Evolutionary conservation across 371 early-diverging fungal species (phyloP).

Genomic region (Mortierella sp.): DNA sequence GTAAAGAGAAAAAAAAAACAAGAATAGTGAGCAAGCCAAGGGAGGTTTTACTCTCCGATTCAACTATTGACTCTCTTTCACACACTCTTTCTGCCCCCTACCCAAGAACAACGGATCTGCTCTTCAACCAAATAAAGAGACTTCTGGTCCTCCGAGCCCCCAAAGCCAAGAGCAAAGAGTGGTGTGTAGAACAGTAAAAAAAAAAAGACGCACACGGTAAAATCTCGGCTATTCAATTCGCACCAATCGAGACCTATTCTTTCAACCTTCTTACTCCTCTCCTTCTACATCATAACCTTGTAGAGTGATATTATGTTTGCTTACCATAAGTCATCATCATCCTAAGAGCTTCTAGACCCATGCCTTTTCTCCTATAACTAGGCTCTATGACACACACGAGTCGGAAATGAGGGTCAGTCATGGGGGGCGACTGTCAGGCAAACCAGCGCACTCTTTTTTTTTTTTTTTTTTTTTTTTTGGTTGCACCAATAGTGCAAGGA

Average conservation of each 20-base stretch:
- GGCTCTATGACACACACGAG: slow-evolving; percentile 49
- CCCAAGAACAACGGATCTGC: too few species aligned
- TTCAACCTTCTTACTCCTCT: background rate
- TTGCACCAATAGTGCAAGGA: too few species aligned
- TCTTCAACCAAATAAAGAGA: too few species aligned
- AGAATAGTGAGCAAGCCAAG: too few species aligned
- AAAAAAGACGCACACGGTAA: background rate
- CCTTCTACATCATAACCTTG: too few species aligned
- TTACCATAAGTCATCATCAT: slow-evolving; percentile 89
- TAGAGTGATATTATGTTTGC: background rate
- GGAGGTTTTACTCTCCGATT: too few species aligned
- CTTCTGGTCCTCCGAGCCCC: too few species aligned
- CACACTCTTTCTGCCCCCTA: too few species aligned
- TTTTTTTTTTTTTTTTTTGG: background rate
- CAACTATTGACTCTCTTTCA: too few species aligned
- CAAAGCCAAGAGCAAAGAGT: too few species aligned
- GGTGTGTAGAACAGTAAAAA: background rate
- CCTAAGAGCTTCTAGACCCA: slow-evolving; percentile 76
- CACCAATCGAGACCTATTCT: background rate
- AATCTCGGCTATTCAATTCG: background rate
- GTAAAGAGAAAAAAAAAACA: too few species aligned
- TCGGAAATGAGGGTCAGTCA: background rate
- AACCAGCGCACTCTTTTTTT: background rate
- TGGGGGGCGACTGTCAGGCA: background rate
- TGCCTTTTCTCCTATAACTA: slow-evolving; percentile 69